These are phyloP conservation scores for Quercus cerris DNA, from an alignment of 306 rosid genomes.

Conservation along the genomic window DNA sequence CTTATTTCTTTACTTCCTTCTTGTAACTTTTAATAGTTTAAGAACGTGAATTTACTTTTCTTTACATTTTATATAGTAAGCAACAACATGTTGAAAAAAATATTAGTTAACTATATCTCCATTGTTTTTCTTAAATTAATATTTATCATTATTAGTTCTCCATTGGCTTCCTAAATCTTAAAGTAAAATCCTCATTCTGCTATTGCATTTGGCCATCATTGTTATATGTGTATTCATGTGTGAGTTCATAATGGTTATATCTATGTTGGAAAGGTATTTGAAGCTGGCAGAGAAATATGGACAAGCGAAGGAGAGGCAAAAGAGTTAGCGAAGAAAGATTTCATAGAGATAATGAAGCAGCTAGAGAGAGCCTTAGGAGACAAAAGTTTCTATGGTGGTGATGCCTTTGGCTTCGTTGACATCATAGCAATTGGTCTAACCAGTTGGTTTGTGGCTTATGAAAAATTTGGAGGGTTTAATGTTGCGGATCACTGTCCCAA, in stretches of 20 bases:
- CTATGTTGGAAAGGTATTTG: slow-evolving; percentile 38
- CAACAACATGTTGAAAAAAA: too few species aligned
- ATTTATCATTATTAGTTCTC: too few species aligned
- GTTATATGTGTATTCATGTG: too few species aligned
- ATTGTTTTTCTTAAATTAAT: too few species aligned
- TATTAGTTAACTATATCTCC: too few species aligned
- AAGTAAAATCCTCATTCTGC: too few species aligned
- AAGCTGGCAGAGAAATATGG: slow-evolving; percentile 46
- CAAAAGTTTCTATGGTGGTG: slow-evolving; percentile 55
- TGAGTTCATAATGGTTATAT: not conserved
- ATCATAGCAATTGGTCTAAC: slow-evolving; percentile 42
- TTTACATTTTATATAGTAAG: too few species aligned
- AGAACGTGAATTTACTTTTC: too few species aligned
- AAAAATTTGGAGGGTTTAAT: slow-evolving; percentile 57
- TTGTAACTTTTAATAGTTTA: too few species aligned
- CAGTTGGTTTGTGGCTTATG: slow-evolving; percentile 62
- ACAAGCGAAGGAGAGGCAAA: slow-evolving; percentile 52
- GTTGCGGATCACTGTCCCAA: slow-evolving; percentile 53
- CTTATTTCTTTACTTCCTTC: too few species aligned
- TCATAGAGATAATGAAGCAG: slow-evolving; percentile 49
- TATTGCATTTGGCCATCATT: too few species aligned
- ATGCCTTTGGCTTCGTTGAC: slow-evolving; percentile 57
- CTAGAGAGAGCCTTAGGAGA: slow-evolving; percentile 61
- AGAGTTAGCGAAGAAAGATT: slow-evolving; percentile 49
- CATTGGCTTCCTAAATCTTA: too few species aligned